Conservation (phyloP, 495 filamentous ascomycete species). For the Echria macrotheca region DNA sequence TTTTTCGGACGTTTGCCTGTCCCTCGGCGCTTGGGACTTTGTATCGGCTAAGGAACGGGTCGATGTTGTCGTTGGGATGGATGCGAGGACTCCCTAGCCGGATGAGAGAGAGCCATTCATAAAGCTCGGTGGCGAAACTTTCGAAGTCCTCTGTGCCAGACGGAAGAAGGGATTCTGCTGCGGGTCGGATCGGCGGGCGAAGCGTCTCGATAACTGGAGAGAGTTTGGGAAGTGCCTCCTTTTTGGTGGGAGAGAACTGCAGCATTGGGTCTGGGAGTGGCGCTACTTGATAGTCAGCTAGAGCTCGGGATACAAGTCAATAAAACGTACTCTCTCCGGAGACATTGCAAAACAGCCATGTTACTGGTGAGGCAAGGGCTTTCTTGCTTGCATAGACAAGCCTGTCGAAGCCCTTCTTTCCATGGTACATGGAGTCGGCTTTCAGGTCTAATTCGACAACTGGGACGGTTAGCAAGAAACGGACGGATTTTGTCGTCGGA, state of each 20-base stretch:
- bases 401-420: conserved; percentile 86
- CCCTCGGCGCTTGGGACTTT: conserved; percentile 47
- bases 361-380: conserved; percentile 61
- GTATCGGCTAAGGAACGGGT: conserved; percentile 81
- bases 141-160: conserved; percentile 43
- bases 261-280: conserved; percentile 47
- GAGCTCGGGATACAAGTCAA: not conserved
- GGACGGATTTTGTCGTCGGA: not conserved
- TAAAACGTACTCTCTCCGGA: conserved; percentile 30
- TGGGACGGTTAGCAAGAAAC: conserved; percentile 26
- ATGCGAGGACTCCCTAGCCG: conserved; percentile 70
- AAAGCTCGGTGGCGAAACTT: conserved; percentile 56
- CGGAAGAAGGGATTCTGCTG: conserved; percentile 32
- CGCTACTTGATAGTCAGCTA: conserved; percentile 24
- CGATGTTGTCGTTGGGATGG: conserved; percentile 58
- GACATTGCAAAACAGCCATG: conserved; percentile 79
- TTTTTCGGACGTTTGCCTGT: conserved; percentile 36
- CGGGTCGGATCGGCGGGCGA: conserved; percentile 47
- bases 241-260: conserved; percentile 48
- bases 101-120: conserved; percentile 82
- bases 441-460: conserved; percentile 80
- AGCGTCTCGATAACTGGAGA: conserved; percentile 30
- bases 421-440: conserved; percentile 75
- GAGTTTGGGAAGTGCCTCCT: conserved; percentile 30
- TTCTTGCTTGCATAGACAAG: conserved; percentile 82